Evolutionary conservation across 352 stramenopile genomes (phyloP).

Genomic region (Sclerospora graminicola): DNA sequence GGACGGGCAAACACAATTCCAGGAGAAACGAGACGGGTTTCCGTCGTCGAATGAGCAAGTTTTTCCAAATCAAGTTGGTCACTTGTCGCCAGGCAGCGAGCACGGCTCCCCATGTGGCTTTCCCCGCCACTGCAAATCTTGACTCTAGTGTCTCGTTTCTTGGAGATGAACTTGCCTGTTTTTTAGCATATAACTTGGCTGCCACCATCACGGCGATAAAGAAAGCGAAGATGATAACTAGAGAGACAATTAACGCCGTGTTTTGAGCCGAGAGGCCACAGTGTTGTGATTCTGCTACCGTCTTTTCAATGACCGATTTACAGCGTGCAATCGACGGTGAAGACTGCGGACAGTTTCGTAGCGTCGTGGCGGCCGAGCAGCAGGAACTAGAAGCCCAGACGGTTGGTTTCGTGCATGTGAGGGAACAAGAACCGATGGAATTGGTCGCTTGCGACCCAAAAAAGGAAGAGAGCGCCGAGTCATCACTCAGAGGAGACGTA

Average conservation of each 20-base stretch:
- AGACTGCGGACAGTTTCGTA: slow-evolving; percentile 20
- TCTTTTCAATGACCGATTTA: slow-evolving; percentile 28
- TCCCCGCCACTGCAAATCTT: slow-evolving; percentile 12
- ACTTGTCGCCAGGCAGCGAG: slow-evolving; percentile 36
- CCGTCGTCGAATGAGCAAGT: slow-evolving; percentile 35
- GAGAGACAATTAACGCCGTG: slow-evolving; percentile 21
- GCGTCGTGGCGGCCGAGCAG: slow-evolving; percentile 16
- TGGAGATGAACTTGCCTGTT: no score
- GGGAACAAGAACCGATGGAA: slow-evolving; percentile 13
- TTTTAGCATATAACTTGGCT: slow-evolving; percentile 15
- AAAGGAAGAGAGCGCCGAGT: not conserved
- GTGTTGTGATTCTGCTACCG: slow-evolving; percentile 25
- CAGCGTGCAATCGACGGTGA: slow-evolving; percentile 20
- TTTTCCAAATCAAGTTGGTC: slow-evolving; percentile 67
- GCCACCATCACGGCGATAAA: slow-evolving; percentile 13
- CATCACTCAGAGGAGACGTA: slow-evolving; percentile 2
- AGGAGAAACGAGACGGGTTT: slow-evolving; percentile 43
- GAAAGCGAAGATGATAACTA: slow-evolving; percentile 12
- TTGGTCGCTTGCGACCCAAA: not conserved
- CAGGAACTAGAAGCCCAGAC: slow-evolving; percentile 27
- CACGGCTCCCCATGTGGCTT: slow-evolving; percentile 18
- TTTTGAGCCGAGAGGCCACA: slow-evolving; percentile 26
- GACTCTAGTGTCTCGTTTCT: slow-evolving; percentile 15
- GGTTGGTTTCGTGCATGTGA: slow-evolving; percentile 24
- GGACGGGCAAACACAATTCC: slow-evolving; percentile 44